These are phyloP conservation scores for Panellus pusillus DNA, from an alignment of 768 basidiomycete species.

Conservation along the genomic window DNA sequence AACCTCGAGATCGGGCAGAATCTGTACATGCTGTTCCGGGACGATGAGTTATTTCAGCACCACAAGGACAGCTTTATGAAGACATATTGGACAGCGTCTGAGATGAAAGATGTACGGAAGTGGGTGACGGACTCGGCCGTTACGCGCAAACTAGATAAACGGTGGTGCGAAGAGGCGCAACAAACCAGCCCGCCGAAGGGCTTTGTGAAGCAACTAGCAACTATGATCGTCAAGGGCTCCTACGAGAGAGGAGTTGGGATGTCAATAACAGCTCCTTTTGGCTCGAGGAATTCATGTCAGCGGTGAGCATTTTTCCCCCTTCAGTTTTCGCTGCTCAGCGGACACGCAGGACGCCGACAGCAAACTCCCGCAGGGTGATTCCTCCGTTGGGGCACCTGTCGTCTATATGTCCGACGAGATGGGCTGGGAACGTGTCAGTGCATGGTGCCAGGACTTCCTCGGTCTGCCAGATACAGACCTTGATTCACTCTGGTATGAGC, in stretches of 20 bases:
- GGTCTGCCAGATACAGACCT: background rate
- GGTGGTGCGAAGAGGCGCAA: background rate
- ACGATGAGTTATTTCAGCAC: background rate
- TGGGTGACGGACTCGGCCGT: background rate
- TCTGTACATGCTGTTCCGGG: background rate
- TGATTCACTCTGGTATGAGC: constrained; percentile 1
- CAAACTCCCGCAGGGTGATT: background rate
- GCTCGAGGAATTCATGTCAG: background rate
- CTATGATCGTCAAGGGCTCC: background rate
- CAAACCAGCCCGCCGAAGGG: background rate
- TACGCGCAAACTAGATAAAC: background rate
- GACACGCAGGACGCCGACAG: background rate
- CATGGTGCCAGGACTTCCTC: constrained; percentile 1
- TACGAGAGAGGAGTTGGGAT: constrained; percentile 2
- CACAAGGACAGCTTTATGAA: background rate
- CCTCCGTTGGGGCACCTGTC: background rate
- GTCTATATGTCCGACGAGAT: background rate
- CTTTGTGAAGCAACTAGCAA: background rate
- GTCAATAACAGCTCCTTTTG: background rate
- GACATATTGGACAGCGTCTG: background rate
- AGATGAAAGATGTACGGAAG: background rate
- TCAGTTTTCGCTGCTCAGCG: background rate
- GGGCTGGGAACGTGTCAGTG: background rate
- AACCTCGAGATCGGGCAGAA: background rate
- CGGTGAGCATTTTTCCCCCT: background rate